Conservation (phyloP, 2,329 filamentous ascomycete species). For the Drechslera avenae region DNA sequence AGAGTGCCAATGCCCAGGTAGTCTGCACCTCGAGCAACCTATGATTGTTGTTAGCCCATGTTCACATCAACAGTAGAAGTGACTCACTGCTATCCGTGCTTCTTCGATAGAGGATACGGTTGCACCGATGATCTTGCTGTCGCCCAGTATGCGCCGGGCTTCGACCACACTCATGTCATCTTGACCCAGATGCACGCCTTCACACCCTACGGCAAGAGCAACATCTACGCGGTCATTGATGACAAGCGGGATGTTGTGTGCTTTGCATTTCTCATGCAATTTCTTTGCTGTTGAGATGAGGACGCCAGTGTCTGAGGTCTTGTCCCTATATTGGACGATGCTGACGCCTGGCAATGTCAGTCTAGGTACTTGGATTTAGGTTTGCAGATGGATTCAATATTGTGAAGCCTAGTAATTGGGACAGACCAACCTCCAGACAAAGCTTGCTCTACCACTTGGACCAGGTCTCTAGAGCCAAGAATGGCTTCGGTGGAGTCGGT, state of each 20-base stretch:
- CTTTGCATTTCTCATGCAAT: conserved; percentile 73
- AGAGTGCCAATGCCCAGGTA: conserved; percentile 92
- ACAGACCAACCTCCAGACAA: conserved; percentile 67
- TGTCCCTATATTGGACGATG: conserved; percentile 89
- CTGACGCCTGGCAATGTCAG: conserved; percentile 62
- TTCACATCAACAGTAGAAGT: no score
- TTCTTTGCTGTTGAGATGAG: conserved; percentile 72
- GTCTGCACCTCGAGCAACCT: conserved; percentile 74
- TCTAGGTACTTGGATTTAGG: background rate
- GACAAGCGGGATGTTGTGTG: conserved; percentile 75
- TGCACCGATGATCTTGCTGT: conserved; percentile 82
- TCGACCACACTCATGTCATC: conserved; percentile 78
- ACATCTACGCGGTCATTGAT: conserved; percentile 95
- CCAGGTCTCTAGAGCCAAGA: conserved; percentile 72
- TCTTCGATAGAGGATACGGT: conserved; percentile 79
- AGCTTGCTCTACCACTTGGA: conserved; percentile 74
- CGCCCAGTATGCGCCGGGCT: conserved; percentile 75
- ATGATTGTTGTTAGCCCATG: no score
- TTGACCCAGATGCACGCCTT: conserved; percentile 93
- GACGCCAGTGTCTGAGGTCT: conserved; percentile 73
- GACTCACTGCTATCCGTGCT: conserved; percentile 63
- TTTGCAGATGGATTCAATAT: background rate
- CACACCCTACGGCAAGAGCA: conserved; percentile 80
- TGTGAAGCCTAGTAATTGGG: background rate
- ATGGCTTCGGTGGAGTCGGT: conserved; percentile 91